Evolutionary conservation across 2,329 filamentous ascomycete genomes (phyloP), one percentile per base, ranked within the genome.

Genomic region (Aspergillus jensenii): DNA sequence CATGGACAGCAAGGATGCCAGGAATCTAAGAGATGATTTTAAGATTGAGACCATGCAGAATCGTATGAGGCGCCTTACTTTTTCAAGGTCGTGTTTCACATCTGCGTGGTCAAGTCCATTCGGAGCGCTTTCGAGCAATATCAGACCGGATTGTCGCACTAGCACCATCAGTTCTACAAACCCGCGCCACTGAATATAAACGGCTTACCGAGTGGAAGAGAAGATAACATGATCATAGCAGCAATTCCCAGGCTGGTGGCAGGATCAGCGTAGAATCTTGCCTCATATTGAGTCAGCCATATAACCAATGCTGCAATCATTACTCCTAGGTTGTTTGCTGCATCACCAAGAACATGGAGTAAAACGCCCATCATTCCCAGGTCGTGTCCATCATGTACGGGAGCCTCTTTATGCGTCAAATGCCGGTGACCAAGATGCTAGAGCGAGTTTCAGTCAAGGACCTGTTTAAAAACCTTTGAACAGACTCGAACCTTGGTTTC

Each of bases 301-400:
- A 92, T 88, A 33, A 90, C 79, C 2, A 87, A 67, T 0, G 87
- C 88, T 1, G 88, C 83, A 37, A 87, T 77, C 49, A 91, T 90
- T 59, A 93, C 89, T 9, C 88, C 89, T 11, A 91, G 71, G 65
- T 93, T 93, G 75, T 91, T 92, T 61, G 89, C 79, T 5, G 88
- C 87, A 66, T 93, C 90, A 33, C 88, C 87, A 3, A 90, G 67
- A 25, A 92, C 83, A 66, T 93, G 90, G 14, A 90, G 74, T 11
- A 92, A 68, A 1, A 90, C 88, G 1, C 87, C 89, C 60, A 89
- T 76, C 79, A 90, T 87, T 11, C 86, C 88, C n/a, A 92, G 77
- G 67, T 92, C 87, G 57, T 79, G 79, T 1, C 78, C 78, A 0
- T 75, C 77, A 14, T 83, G 58, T 68, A 63, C 33, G 71, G 68